A percentile compares a stretch with the other conserved stretches of the same genome.
Evolutionary conservation across 108 stramenopile genomes (phyloP).

Genomic region (Cyclotella distinguenda): DNA sequence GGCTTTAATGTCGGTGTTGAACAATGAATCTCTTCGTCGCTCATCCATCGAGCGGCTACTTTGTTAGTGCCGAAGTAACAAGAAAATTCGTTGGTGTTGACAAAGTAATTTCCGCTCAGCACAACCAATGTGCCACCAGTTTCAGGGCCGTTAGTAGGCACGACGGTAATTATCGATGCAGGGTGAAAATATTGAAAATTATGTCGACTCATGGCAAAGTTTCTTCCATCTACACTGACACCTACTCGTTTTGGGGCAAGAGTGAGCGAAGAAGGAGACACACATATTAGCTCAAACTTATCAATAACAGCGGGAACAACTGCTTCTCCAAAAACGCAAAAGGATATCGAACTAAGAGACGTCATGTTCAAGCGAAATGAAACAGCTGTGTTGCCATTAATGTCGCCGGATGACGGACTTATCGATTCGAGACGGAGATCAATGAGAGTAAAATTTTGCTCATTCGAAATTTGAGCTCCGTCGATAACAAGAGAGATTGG

Average conservation of each 20-base stretch:
- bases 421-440: constrained; percentile 13
- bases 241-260: constrained; percentile 4
- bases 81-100: constrained; percentile 2
- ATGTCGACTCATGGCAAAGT: constrained; percentile 12
- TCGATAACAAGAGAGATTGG: constrained; percentile 20
- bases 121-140: constrained; percentile 17
- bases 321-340: constrained; percentile 19
- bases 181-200: constrained; percentile 15
- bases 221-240: constrained; percentile 21
- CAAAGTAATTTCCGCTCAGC: constrained; percentile 25
- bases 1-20: constrained; percentile 21
- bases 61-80: constrained; percentile 29
- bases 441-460: constrained; percentile 17
- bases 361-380: not conserved
- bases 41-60: constrained; percentile 15
- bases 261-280: not conserved
- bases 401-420: constrained; percentile 14
- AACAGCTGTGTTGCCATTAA: constrained; percentile 18
- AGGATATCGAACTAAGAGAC: not conserved
- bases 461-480: constrained; percentile 18
- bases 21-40: constrained; percentile 17
- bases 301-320: not conserved
- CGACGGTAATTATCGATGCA: constrained; percentile 4
- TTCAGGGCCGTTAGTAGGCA: constrained; percentile 25
- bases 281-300: constrained; percentile 4